Base-by-base conservation (phyloP, 345 rosid genomes). In the Durio zibethinus region DNA sequence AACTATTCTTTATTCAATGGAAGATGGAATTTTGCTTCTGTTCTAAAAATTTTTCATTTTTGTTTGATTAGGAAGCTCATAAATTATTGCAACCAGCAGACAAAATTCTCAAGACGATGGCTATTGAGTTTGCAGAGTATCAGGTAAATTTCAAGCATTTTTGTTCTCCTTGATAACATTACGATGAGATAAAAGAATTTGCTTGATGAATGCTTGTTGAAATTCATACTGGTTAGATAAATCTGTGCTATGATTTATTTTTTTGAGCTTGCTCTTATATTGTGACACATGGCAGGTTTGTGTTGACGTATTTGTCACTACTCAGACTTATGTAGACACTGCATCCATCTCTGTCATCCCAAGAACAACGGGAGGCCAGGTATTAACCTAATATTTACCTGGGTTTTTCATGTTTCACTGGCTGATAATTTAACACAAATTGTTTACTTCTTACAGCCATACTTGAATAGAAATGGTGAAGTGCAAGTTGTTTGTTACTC, bases 281-380 rank as follows among this genome's bases (percentile, higher is more conserved):
- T 20, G 65, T 45, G 40, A 75, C 25, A 56, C 70, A 70, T 72
- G 78, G 60, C 93, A 97, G 99, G 99, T 94, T 78, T 97, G 98
- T 77, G 98, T 97, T 77, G 99, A 97, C 74, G 69, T 97, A 79
- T 97, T 97, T 76, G 83, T 97, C 76, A 92, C 98, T 78, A 80
- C 91, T 84, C 98, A 97, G 87, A 85, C 87, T 64, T 94, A 97
- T 73, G 90, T 92, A 66, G 99, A 97, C 84, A 88, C 92, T 76
- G 95, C 97, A 76, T 97, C 99, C 48, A 83, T 92, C 76, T 89
- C 97, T 63, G 97, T 87, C 60, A 89, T 97, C 79, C 98, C 99
- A 40, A 89, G 87, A 87, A 94, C 93, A 31, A 92, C 98, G 53
- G 99, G 99, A 84, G 98, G 98, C 78, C 98, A 93, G 97, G 97